A percentile compares a stretch with the other conserved stretches of the same genome.
These are phyloP conservation scores for Neurospora sp. DNA, from an alignment of 495 filamentous ascomycete genomes.

Conservation along the genomic window DNA sequence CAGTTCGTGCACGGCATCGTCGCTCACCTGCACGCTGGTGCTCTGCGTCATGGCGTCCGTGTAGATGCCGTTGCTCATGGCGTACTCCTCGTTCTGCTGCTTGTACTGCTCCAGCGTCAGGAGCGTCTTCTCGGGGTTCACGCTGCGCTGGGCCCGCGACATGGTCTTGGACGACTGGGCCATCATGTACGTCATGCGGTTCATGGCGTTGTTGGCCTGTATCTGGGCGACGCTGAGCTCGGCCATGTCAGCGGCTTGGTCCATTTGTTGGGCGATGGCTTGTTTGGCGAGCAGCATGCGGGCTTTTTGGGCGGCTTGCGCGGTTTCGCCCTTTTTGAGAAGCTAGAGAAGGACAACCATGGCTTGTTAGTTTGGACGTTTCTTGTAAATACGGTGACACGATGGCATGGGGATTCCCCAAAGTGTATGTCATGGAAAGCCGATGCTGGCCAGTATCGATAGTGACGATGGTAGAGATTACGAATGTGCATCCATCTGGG, in stretches of 20 bases:
- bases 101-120: slow-evolving; percentile 69
- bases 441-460: slow-evolving; percentile 1
- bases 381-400: background rate
- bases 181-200: slow-evolving; percentile 46
- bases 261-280: slow-evolving; percentile 43
- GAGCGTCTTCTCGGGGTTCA: slow-evolving; percentile 58
- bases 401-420: background rate
- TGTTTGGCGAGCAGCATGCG: slow-evolving; percentile 47
- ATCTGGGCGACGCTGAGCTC: slow-evolving; percentile 41
- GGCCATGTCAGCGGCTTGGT: slow-evolving; percentile 45
- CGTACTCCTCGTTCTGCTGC: slow-evolving; percentile 74
- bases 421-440: background rate
- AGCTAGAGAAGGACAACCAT: slow-evolving; percentile 33
- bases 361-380: background rate
- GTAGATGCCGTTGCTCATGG: slow-evolving; percentile 73
- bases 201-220: slow-evolving; percentile 46
- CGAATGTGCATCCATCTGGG: background rate
- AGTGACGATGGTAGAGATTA: background rate
- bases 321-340: slow-evolving; percentile 61
- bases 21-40: slow-evolving; percentile 65
- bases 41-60: slow-evolving; percentile 69
- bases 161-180: slow-evolving; percentile 38
- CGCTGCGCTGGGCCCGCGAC: slow-evolving; percentile 61
- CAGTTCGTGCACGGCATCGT: slow-evolving; percentile 73
- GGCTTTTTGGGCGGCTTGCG: slow-evolving; percentile 75